phyloP scores from a whole-genome alignment of 306 rosid genomes.

The Cucurbita maxima region DNA sequence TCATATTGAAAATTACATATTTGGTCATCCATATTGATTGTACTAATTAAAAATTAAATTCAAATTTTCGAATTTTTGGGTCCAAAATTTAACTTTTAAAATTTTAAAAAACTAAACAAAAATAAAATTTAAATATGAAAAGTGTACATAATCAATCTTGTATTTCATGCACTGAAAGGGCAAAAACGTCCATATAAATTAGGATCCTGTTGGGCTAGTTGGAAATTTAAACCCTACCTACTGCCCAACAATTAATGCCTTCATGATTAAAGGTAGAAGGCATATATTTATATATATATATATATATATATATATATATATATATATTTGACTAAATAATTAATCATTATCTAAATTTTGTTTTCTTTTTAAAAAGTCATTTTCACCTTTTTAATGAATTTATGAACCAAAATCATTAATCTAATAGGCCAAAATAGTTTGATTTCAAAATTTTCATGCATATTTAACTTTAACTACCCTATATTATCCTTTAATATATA shows the following conservation, averaged over 20 bases:
- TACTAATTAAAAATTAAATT: too few relatives aligned
- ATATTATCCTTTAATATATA: background rate
- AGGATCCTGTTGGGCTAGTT: background rate
- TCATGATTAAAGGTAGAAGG: background rate
- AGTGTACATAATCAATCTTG: background rate
- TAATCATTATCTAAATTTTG: background rate
- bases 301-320: background rate
- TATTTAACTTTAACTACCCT: background rate
- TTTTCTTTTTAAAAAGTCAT: background rate
- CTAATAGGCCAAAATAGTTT: background rate
- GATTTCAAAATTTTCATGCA: background rate
- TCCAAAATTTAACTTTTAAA: too few relatives aligned
- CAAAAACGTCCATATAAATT: background rate
- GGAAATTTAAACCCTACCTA: background rate
- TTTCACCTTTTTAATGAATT: background rate
- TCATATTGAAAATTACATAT: too few relatives aligned
- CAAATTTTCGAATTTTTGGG: too few relatives aligned
- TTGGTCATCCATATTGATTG: too few relatives aligned
- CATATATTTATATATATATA: background rate
- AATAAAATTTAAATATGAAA: too few relatives aligned
- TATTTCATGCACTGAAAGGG: background rate
- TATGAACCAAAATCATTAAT: background rate
- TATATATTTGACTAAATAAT: background rate
- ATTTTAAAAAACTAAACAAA: too few relatives aligned
- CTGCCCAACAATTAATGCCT: conserved; percentile 1